phyloP scores from a whole-genome alignment of 1,139 yeast genomes.

The Kodamaea sp. region DNA sequence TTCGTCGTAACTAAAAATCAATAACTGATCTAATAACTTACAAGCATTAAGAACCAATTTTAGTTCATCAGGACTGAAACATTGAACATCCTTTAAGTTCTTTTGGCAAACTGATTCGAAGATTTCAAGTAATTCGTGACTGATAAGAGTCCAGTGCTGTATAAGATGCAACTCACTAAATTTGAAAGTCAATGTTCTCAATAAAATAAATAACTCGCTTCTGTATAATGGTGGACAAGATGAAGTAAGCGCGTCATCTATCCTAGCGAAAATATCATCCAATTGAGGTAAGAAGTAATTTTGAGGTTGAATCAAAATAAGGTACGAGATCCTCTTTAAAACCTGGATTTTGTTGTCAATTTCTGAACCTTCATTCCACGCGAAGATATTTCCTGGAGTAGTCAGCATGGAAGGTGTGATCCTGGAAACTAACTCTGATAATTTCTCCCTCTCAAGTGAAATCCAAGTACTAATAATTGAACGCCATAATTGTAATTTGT shows the following conservation, averaged over 20 bases:
- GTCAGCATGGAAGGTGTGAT: slow-evolving; percentile 48
- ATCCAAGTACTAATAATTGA: slow-evolving; percentile 55
- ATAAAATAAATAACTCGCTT: slow-evolving; percentile 49
- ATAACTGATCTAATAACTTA: slow-evolving; percentile 71
- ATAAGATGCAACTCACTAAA: slow-evolving; percentile 62
- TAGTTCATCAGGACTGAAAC: slow-evolving; percentile 37
- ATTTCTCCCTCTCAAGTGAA: slow-evolving; percentile 52
- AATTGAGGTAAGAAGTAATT: slow-evolving; percentile 51
- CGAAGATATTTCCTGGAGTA: slow-evolving; percentile 58
- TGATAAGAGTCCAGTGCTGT: slow-evolving; percentile 68
- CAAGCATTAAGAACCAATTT: slow-evolving; percentile 54
- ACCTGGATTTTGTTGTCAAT: slow-evolving; percentile 46
- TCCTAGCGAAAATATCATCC: slow-evolving; percentile 48
- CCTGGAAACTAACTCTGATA: slow-evolving; percentile 51
- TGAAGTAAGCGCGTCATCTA: slow-evolving; percentile 39
- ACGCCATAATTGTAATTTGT: slow-evolving; percentile 45
- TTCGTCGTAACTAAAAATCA: slow-evolving; percentile 69
- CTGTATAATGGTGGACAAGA: slow-evolving; percentile 34
- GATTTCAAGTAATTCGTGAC: slow-evolving; percentile 55
- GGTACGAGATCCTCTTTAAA: slow-evolving; percentile 57
- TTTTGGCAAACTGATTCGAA: slow-evolving; percentile 41
- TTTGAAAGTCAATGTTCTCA: slow-evolving; percentile 61
- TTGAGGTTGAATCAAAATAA: slow-evolving; percentile 57
- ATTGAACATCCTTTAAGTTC: slow-evolving; percentile 28
- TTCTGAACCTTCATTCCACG: slow-evolving; percentile 73